phyloP scores from a whole-genome alignment of 2,329 filamentous ascomycete genomes.

The Trichoderma sp. region DNA sequence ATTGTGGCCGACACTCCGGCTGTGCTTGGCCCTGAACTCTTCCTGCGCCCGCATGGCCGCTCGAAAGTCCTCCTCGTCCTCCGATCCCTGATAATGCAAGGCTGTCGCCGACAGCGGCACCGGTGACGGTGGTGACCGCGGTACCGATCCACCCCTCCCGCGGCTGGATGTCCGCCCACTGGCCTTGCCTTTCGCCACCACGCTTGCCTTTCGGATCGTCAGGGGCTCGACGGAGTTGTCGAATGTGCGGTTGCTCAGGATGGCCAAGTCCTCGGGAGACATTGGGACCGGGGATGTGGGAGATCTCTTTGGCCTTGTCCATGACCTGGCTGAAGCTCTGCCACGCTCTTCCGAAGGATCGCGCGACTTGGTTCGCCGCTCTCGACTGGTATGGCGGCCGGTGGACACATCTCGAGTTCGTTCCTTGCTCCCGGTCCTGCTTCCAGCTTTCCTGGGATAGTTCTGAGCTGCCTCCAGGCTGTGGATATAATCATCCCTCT shows the following conservation, averaged over 20 bases:
- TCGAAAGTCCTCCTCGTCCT: slow-evolving; percentile 66
- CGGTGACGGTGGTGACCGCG: slow-evolving; percentile 78
- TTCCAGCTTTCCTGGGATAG: slow-evolving; percentile 58
- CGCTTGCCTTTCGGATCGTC: slow-evolving; percentile 50
- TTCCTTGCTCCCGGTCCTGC: slow-evolving; percentile 57
- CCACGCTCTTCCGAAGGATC: slow-evolving; percentile 72
- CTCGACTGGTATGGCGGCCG: slow-evolving; percentile 52
- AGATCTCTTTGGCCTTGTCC: slow-evolving; percentile 75
- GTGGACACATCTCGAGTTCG: slow-evolving; percentile 47
- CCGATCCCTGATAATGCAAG: slow-evolving; percentile 48
- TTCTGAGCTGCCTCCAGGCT: slow-evolving; percentile 78
- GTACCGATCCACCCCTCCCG: slow-evolving; percentile 54
- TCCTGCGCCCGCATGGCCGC: slow-evolving; percentile 58
- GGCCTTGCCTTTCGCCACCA: slow-evolving; percentile 37
- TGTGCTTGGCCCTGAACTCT: slow-evolving; percentile 58
- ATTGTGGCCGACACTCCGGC: slow-evolving; percentile 53
- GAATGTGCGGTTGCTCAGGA: slow-evolving; percentile 52
- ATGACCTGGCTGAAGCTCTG: slow-evolving; percentile 65
- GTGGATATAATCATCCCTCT: slow-evolving; percentile 81
- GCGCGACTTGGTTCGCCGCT: slow-evolving; percentile 55
- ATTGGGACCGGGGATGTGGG: slow-evolving; percentile 92
- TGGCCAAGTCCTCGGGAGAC: slow-evolving; percentile 83
- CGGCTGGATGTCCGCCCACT: slow-evolving; percentile 55
- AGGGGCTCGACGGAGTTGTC: slow-evolving; percentile 44
- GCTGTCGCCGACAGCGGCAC: slow-evolving; percentile 67